Evolutionary conservation across 2,329 filamentous ascomycete species (phyloP).

Genomic region (Alternaria sp.): DNA sequence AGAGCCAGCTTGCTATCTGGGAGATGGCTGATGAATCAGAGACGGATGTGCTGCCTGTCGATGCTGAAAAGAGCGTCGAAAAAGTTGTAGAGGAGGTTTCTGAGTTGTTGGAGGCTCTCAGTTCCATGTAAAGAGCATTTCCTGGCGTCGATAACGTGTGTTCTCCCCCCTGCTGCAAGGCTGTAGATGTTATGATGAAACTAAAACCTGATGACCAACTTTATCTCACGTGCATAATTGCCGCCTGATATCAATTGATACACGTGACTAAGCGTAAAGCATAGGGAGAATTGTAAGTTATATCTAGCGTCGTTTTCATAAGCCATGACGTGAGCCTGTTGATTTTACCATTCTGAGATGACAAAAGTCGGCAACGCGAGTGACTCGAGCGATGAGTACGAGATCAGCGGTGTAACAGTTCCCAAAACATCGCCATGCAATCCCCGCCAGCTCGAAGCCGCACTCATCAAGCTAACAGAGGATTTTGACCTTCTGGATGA

Average conservation of each 20-base stretch:
- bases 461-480: too few relatives aligned
- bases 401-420: background rate
- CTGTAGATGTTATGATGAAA: background rate
- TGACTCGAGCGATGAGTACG: background rate
- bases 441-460: background rate
- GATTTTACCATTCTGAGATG: background rate
- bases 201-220: too few relatives aligned
- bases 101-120: background rate
- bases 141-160: background rate
- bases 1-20: constrained; percentile 46
- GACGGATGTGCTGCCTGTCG: constrained; percentile 49
- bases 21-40: constrained; percentile 44
- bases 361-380: background rate
- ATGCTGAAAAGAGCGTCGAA: constrained; percentile 21
- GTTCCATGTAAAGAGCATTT: background rate
- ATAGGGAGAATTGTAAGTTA: too few relatives aligned
- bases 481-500: too few relatives aligned
- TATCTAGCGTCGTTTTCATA: too few relatives aligned
- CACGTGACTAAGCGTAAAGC: background rate
- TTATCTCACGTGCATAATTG: too few relatives aligned
- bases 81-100: constrained; percentile 9
- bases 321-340: background rate
- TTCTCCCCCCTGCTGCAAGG: background rate
- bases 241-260: too few relatives aligned
- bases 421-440: background rate